A percentile compares a stretch with the other conserved stretches of the same genome.
These are phyloP conservation scores for Fusarium austroafricanum DNA, from an alignment of 2,329 filamentous ascomycete species.

Conservation along the genomic window DNA sequence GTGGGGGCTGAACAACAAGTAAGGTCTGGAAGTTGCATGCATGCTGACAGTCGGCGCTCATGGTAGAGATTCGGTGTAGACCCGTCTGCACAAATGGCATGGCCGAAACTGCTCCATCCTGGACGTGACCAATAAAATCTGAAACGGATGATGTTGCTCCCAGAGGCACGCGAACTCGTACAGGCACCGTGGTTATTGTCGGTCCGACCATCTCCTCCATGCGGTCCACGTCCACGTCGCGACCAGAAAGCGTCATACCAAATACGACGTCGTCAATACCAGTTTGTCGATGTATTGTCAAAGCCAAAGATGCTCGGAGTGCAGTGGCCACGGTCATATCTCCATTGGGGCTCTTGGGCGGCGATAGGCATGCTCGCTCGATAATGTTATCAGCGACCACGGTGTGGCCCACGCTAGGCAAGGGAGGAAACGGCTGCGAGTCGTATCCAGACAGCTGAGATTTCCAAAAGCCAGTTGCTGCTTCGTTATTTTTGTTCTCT, in stretches of 20 bases:
- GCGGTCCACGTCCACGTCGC: conserved; percentile 43
- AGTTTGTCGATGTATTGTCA: conserved; percentile 39
- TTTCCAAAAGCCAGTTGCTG: neutral
- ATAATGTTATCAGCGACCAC: neutral
- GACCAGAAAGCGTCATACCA: conserved; percentile 46
- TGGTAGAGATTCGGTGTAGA: neutral
- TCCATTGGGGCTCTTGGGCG: neutral
- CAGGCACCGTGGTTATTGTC: conserved; percentile 48
- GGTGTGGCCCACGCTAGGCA: neutral
- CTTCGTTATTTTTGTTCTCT: neutral
- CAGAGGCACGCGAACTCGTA: conserved; percentile 23
- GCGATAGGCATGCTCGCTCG: neutral
- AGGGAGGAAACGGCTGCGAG: neutral
- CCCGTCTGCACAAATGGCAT: neutral
- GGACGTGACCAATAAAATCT: neutral
- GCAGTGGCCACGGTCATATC: conserved; percentile 35
- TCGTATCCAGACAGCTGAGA: neutral
- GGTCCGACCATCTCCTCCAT: conserved; percentile 47
- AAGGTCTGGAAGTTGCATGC: conserved; percentile 8
- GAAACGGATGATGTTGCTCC: neutral
- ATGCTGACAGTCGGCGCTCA: neutral
- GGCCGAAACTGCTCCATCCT: neutral
- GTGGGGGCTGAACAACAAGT: neutral
- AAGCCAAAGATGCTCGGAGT: conserved; percentile 44
- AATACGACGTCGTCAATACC: conserved; percentile 42